Evolutionary conservation across 148 eudicot genomes (phyloP), one percentile per base, ranked within the genome.

Genomic region (Fagopyrum homotropicum): DNA sequence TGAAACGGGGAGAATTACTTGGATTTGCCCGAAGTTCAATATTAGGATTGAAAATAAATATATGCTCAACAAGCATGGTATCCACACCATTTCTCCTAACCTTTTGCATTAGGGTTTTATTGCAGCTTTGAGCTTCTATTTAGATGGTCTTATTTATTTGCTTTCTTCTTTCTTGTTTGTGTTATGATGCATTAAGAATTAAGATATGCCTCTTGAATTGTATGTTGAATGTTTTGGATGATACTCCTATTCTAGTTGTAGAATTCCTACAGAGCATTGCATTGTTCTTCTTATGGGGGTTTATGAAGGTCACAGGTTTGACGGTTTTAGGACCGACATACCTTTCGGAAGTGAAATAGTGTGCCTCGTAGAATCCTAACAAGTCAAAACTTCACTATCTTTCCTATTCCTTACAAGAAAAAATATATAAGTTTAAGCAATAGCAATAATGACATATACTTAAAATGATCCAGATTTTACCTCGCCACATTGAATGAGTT

Each of bases 1-100:
- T 86, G 79, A 88, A 83, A 78, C 86, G 85, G 72, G 92, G 85
- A 80, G 95, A 90, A 79, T 81, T 90, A 63, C 95, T 90, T 73
- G 86, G 83, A 76, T 86, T 78, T 84, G 92, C 86, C 45, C 92
- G 87, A 81, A 81, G 75, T 68, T 87, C 95, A 59, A 78, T 90
- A 66, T 75, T 88, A 7, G 91, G 95, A 54, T 73, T 90, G 76
- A 88, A 90, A 85, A 60, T 85, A 64, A 86, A n/a, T n/a, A n/a
- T n/a, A 84, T 78, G 86, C 88, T 77, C 85, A 87, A 51, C 81
- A 77, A 48, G 82, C 70, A 81, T 88, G 90, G 96, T 90, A 80
- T 78, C 54, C 52, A 46, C 43, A 40, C 71, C 71, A 66, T 66
- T 66, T 66, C 46, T 17, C 71, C 30, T 63, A 26, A 61, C 10